Base-by-base conservation (phyloP, 352 stramenopile species). In the Thalassiosira mediterranea region DNA sequence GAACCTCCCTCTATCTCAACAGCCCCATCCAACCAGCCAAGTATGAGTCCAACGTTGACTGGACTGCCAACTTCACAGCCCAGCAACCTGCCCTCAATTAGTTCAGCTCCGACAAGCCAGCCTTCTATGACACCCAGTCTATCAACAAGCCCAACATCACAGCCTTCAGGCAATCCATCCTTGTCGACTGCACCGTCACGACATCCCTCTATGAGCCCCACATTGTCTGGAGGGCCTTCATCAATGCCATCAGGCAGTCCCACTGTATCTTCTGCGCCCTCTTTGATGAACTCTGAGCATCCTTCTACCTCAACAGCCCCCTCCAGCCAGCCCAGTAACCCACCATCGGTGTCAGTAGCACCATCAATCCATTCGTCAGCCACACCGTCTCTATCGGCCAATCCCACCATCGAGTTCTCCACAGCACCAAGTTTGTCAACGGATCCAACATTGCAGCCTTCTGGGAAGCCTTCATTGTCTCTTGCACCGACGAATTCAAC, bases 21-120 rank as follows among this genome's bases (percentile, higher is more conserved):
- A n/a, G n/a, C n/a, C n/a, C n/a, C n/a, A n/a, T n/a, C n/a, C n/a
- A n/a, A n/a, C n/a, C n/a, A n/a, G n/a, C n/a, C n/a, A n/a, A n/a
- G n/a, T n/a, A n/a, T n/a, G n/a, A n/a, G n/a, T n/a, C n/a, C n/a
- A n/a, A n/a, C n/a, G n/a, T n/a, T n/a, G n/a, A n/a, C 47, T 5
- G n/a, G 47, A 10, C 1, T n/a, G n/a, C n/a, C n/a, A n/a, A n/a
- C n/a, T n/a, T n/a, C n/a, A n/a, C n/a, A n/a, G n/a, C n/a, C n/a
- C n/a, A n/a, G n/a, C n/a, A n/a, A n/a, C n/a, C n/a, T n/a, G n/a
- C n/a, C n/a, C n/a, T n/a, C n/a, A n/a, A n/a, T n/a, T n/a, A n/a
- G n/a, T n/a, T n/a, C n/a, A 15, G 37, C 37, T 44, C 52, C 52
- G 11, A 21, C 52, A 19, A 60, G 26, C 37, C 25, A 60, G 51